Percentiles rank a stretch among this genome's conserved stretches.
Conservation (phyloP, 2,329 filamentous ascomycete species). For the Cordyceps pruinosa region DNA sequence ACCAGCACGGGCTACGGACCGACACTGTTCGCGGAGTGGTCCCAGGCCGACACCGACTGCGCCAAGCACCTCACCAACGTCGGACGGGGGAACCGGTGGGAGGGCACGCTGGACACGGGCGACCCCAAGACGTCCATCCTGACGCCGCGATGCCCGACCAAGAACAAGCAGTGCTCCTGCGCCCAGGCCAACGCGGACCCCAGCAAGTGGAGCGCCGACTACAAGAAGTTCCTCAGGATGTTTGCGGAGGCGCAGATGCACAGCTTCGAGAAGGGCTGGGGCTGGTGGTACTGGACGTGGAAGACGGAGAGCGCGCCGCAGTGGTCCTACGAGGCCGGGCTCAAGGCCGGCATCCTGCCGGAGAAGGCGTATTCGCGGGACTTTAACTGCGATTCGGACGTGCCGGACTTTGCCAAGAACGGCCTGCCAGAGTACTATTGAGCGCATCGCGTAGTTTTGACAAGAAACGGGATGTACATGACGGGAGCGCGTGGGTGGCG, state of each 20-base stretch:
- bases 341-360: constrained; percentile 74
- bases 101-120: constrained; percentile 71
- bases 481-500: neutral
- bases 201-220: constrained; percentile 57
- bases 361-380: constrained; percentile 60
- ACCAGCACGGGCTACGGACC: constrained; percentile 78
- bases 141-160: constrained; percentile 66
- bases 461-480: neutral
- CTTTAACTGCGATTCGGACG: constrained; percentile 59
- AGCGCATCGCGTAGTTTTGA: neutral
- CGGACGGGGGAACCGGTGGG: constrained; percentile 81
- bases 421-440: constrained; percentile 45
- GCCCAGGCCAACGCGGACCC: constrained; percentile 67
- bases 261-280: constrained; percentile 86
- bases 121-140: constrained; percentile 55
- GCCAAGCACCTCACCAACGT: constrained; percentile 83
- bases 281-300: constrained; percentile 99
- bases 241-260: constrained; percentile 97
- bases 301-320: constrained; percentile 77
- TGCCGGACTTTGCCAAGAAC: constrained; percentile 43
- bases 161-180: constrained; percentile 63
- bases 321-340: constrained; percentile 85
- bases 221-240: constrained; percentile 79
- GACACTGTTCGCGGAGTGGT: constrained; percentile 94
- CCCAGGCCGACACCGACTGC: constrained; percentile 95